Evolutionary conservation across 371 early-diverging fungal genomes (phyloP), one percentile per base, ranked within the genome.

Genomic region (Mucor irregularis): DNA sequence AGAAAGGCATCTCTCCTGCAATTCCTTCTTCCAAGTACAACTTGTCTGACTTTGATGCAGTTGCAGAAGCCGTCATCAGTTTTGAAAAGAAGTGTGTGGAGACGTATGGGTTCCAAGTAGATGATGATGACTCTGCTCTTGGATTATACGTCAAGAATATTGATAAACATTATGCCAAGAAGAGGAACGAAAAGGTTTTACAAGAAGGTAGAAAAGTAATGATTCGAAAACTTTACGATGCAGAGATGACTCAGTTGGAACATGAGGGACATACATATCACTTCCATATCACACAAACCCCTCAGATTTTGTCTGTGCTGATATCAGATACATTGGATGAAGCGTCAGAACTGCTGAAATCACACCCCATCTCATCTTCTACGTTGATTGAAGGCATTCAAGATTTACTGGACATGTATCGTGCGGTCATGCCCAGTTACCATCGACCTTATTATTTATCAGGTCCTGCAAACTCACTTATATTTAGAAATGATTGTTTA

Each of bases 401-500:
- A 10, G 80, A 80, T 34, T 40, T 81, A 6, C 40, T 82, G 14
- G 82, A 81, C 30, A 63, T 86, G 48, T 81, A 72, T 49, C 74
- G 77, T 19, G 76, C 78, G n/a, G 59, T 81, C 7, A 74, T 80
- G 71, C 84, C 86, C 1, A 63, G 67, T 13, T 71, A 70, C 50
- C 73, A 81, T 49, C 70, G 74, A 17, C 40, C 53, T 0, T 64
- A 62, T 7, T 66, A 73, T 26, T 37, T 73, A 7, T 49, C 66
- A 5, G 61, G 78, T n/a, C 84, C 87, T 14, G 81, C 85, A 4
- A 55, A 80, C 21, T 64, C 83, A 0, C 76, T 89, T 47, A 65
- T 88, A 10, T 87, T 89, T 51, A 69, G 82, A 45, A 90, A 89
- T 33, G 91, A 90, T 56, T 90, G 91, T 52, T 71, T 81, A 61